Percentiles rank a stretch among this genome's conserved stretches.
phyloP scores from a whole-genome alignment of 352 stramenopile species.

The Globisporangium parvum region DNA sequence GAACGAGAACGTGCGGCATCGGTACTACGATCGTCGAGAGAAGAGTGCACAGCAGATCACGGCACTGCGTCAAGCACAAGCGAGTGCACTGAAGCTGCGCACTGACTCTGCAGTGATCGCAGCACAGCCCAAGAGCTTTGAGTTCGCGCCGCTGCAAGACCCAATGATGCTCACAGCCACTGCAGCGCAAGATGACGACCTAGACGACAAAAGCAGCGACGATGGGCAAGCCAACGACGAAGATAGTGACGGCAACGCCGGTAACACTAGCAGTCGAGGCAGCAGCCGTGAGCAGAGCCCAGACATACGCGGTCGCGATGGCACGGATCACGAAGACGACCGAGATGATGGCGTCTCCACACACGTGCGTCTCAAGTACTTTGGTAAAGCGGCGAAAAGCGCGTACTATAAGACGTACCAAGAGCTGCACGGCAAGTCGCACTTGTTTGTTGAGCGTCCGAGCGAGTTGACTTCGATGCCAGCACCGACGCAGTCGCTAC shows the following conservation, averaged over 20 bases:
- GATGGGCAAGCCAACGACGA: slow-evolving; percentile 16
- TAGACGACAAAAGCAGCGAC: slow-evolving; percentile 15
- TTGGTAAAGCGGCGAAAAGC: slow-evolving; percentile 28
- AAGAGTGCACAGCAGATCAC: slow-evolving; percentile 17
- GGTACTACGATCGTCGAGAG: slow-evolving; percentile 10
- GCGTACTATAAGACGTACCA: slow-evolving; percentile 56
- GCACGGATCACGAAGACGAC: slow-evolving; percentile 9
- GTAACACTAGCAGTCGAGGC: too few species aligned
- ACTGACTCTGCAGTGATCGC: too few species aligned
- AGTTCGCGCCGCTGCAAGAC: slow-evolving; percentile 39
- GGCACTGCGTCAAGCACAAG: slow-evolving; percentile 12
- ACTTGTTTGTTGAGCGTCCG: slow-evolving; percentile 42
- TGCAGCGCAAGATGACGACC: slow-evolving; percentile 15
- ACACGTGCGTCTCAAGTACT: slow-evolving; percentile 32
- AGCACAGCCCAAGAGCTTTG: slow-evolving; percentile 19
- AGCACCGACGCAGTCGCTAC: slow-evolving; percentile 11
- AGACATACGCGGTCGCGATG: background rate
- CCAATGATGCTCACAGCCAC: slow-evolving; percentile 24
- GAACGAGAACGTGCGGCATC: slow-evolving; percentile 24
- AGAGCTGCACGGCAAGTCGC: slow-evolving; percentile 47
- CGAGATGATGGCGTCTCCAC: background rate
- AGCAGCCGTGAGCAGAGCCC: background rate
- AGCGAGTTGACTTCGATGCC: background rate
- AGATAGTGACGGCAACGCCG: background rate
- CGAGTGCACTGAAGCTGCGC: background rate